Evolutionary conservation across 345 rosid genomes (phyloP).

Genomic region (Lenwebbia sp.): DNA sequence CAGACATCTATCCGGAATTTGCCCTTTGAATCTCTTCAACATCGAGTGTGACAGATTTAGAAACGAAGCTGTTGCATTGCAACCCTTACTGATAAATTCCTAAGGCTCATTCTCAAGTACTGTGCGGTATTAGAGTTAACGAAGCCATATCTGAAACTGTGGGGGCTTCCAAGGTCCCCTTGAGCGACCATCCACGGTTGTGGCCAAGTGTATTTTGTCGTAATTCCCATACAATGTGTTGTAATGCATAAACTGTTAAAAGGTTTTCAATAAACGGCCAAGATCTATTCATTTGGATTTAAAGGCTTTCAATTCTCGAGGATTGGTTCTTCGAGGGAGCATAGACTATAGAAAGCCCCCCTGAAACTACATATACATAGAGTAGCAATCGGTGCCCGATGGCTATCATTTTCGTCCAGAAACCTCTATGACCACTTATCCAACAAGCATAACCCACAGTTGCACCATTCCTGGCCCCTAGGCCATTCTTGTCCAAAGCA

Average conservation of each 20-base stretch:
- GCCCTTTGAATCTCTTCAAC: neutral
- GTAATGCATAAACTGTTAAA: neutral
- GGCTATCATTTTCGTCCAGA: neutral
- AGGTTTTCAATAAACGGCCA: neutral
- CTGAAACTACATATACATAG: neutral
- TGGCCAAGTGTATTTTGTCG: accelerated
- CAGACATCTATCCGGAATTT: neutral
- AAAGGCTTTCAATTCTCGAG: neutral
- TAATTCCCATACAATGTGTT: neutral
- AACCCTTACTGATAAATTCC: neutral
- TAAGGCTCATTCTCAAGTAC: neutral
- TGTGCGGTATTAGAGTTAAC: accelerated
- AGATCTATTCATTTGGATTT: neutral
- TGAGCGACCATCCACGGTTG: accelerated
- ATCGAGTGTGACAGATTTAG: neutral
- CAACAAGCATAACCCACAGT: neutral
- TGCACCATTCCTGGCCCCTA: neutral
- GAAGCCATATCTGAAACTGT: neutral
- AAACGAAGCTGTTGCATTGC: neutral
- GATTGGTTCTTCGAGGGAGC: neutral
- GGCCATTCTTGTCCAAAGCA: neutral
- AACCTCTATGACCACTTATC: neutral
- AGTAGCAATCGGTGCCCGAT: neutral
- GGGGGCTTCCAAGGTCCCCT: neutral
- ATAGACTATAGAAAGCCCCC: neutral